These are phyloP conservation scores for Jamesozyma lodderae DNA, from an alignment of 805 yeast species.

Conservation along the genomic window DNA sequence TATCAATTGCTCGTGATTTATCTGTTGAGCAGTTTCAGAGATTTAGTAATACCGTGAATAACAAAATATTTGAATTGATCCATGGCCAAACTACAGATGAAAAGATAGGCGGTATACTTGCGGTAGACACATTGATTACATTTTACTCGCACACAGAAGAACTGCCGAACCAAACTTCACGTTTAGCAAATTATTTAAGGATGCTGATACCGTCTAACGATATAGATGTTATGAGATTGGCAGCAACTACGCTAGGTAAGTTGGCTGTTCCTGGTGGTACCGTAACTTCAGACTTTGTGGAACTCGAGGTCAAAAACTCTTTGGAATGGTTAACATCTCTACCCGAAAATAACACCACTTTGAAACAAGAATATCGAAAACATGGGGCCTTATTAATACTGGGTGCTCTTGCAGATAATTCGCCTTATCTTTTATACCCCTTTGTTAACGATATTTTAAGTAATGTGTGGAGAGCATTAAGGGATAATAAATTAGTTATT, in stretches of 20 bases:
- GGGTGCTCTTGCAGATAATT: constrained; percentile 73
- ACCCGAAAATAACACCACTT: constrained; percentile 35
- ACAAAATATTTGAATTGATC: constrained; percentile 74
- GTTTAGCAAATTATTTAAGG: constrained; percentile 83
- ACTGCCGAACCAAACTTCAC: constrained; percentile 76
- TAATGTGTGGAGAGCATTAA: constrained; percentile 77
- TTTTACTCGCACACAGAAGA: constrained; percentile 78
- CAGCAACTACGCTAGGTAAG: constrained; percentile 81
- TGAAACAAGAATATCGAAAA: constrained; percentile 73
- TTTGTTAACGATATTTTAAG: constrained; percentile 72
- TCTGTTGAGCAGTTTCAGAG: constrained; percentile 74
- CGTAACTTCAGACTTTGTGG: constrained; percentile 85
- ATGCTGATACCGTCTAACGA: constrained; percentile 76
- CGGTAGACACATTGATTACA: constrained; percentile 79
- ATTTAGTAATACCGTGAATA: constrained; percentile 78
- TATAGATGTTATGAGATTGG: constrained; percentile 73
- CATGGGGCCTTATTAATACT: constrained; percentile 86
- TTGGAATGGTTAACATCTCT: constrained; percentile 80
- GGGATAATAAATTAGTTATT: constrained; percentile 67
- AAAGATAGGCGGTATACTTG: constrained; percentile 83
- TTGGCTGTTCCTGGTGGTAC: constrained; percentile 86
- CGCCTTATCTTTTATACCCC: constrained; percentile 74
- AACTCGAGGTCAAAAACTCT: constrained; percentile 80
- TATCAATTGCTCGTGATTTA: constrained; percentile 67
- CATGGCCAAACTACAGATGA: constrained; percentile 64